phyloP scores from a whole-genome alignment of 1,139 yeast species.

The Pichia terricola region DNA sequence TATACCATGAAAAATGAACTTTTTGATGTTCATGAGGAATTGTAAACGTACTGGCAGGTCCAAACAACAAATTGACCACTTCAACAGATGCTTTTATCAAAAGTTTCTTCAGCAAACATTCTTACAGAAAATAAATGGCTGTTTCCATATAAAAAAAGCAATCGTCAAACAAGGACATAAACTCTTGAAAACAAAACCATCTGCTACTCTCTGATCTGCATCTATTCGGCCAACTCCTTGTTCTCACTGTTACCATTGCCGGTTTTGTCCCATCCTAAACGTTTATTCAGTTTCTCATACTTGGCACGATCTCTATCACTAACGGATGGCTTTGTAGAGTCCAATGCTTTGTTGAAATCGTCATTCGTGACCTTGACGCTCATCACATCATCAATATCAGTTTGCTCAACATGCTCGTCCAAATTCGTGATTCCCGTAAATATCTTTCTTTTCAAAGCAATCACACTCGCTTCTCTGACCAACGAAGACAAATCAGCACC shows the following conservation, averaged over 20 bases:
- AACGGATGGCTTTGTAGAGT: constrained; percentile 80
- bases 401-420: constrained; percentile 26
- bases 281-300: constrained; percentile 42
- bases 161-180: background rate
- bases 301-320: constrained; percentile 74
- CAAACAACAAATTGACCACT: too few relatives aligned
- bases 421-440: constrained; percentile 32
- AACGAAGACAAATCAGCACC: constrained; percentile 94
- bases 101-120: too few relatives aligned
- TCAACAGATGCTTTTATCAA: too few relatives aligned
- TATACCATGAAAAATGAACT: too few relatives aligned
- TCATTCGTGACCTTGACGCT: constrained; percentile 44
- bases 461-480: constrained; percentile 86
- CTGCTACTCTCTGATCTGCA: constrained; percentile 1
- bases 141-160: background rate
- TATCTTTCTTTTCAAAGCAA: constrained; percentile 68
- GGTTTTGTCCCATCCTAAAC: constrained; percentile 27
- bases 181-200: background rate
- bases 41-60: too few relatives aligned
- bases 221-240: constrained; percentile 2
- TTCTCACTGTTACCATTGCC: constrained; percentile 3
- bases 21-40: too few relatives aligned
- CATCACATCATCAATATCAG: constrained; percentile 14
- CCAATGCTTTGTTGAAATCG: constrained; percentile 67
- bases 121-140: too few relatives aligned